Evolutionary conservation across 139 green algal species (phyloP), one percentile per base, ranked within the genome.

Genomic region (Deuterostichococcus epilithicus): DNA sequence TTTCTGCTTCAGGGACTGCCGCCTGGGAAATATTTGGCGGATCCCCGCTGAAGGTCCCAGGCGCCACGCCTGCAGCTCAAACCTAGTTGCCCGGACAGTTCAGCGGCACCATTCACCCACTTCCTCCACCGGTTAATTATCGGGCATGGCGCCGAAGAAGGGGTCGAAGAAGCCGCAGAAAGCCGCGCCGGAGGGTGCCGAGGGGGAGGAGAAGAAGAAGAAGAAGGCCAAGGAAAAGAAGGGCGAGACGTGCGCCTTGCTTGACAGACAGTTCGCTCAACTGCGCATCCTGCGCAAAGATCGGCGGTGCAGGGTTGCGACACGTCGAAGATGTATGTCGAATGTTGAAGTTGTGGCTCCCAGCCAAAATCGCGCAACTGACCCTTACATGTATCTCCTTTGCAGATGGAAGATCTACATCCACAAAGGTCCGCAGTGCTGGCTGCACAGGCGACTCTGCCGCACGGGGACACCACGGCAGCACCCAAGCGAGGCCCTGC

Each of bases 381-480:
- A 8, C 10, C 10, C 42, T 23, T 5, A 28, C 52, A 63, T 63
- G 52, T 28, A 28, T 28, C 52, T 63, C 18, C 28, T 13, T 28
- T 63, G 52, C 52, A 63, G 91, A 76, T 98, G 97, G 94, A 98
- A 98, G 92, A 97, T 98, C 71, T 98, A 98, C 90, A 98, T 98
- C 87, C 97, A 98, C 92, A 97, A 97, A 89, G 94, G 42, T 13
- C 13, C 10, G 42, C 42, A 52, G 42, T 52, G 42, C 42, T 52
- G 42, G 13, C 42, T 52, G 42, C 42, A n/a, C n/a, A n/a, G n/a
- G n/a, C n/a, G n/a, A n/a, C n/a, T n/a, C n/a, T n/a, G n/a, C n/a
- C n/a, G n/a, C n/a, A n/a, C n/a, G n/a, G n/a, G n/a, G n/a, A n/a
- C n/a, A n/a, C n/a, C n/a, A n/a, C n/a, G n/a, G n/a, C n/a, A n/a